Percentiles rank a stretch among this genome's conserved stretches.
Evolutionary conservation across 768 basidiomycete species (phyloP).

Genomic region (Boletus barrowsii): DNA sequence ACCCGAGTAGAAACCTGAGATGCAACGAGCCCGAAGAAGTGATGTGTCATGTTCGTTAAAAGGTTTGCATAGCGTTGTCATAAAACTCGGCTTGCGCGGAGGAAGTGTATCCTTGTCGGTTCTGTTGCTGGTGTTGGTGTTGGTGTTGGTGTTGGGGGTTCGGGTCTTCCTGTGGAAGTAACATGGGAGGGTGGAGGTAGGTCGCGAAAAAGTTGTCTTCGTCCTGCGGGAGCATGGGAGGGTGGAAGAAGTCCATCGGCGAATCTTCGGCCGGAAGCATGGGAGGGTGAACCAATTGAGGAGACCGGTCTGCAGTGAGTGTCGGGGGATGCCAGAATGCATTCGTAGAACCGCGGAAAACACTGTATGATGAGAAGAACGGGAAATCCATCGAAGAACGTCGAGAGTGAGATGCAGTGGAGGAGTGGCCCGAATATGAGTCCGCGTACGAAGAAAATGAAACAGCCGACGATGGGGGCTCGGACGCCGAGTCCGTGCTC

Average conservation of each 20-base stretch:
- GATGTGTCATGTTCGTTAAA: constrained; percentile 13
- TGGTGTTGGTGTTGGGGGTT: constrained; percentile 13
- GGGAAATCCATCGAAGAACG: constrained; percentile 64
- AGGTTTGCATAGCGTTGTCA: constrained; percentile 37
- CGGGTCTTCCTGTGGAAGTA: constrained; percentile 40
- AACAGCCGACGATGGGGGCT: constrained; percentile 58
- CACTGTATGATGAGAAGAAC: constrained; percentile 54
- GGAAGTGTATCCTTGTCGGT: constrained; percentile 15
- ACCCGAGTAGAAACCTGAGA: constrained; percentile 8
- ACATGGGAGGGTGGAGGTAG: constrained; percentile 57
- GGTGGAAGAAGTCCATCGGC: constrained; percentile 72
- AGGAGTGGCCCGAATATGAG: constrained; percentile 57
- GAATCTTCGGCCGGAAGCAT: constrained; percentile 64
- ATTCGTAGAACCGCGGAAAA: constrained; percentile 51
- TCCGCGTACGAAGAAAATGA: constrained; percentile 63
- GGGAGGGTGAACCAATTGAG: constrained; percentile 62
- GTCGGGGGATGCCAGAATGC: constrained; percentile 80
- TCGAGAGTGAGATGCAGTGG: constrained; percentile 56
- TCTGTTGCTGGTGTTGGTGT: constrained; percentile 18
- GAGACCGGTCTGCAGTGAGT: constrained; percentile 57
- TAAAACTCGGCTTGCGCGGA: constrained; percentile 29
- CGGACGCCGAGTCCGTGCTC: constrained; percentile 55
- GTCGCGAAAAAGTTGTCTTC: constrained; percentile 59
- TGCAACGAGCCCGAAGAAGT: background rate
- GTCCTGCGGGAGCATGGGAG: constrained; percentile 57